Evolutionary conservation across 2,329 filamentous ascomycete genomes (phyloP).

Genomic region (Orbilia javanica): DNA sequence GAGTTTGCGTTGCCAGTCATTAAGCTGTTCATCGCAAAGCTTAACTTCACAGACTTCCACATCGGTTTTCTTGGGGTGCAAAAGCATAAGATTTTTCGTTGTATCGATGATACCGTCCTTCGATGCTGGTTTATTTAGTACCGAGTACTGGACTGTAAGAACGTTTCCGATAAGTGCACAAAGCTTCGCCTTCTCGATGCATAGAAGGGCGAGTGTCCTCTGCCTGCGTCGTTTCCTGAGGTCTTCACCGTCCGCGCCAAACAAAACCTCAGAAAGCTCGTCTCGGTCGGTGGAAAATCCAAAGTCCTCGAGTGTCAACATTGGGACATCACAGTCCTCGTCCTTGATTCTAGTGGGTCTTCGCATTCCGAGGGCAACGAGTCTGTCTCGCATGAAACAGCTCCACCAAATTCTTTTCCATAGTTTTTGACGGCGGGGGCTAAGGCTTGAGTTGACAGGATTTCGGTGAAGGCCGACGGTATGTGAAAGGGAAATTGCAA

Average conservation of each 20-base stretch:
- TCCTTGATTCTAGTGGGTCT: slow-evolving; percentile 92
- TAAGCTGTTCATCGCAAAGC: slow-evolving; percentile 81
- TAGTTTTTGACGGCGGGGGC: slow-evolving; percentile 78
- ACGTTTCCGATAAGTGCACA: slow-evolving; percentile 91
- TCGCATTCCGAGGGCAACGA: slow-evolving; percentile 93
- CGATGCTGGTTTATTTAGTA: slow-evolving; percentile 84
- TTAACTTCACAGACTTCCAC: slow-evolving; percentile 85
- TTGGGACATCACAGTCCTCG: slow-evolving; percentile 92
- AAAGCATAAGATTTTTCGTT: slow-evolving; percentile 81
- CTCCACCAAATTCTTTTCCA: slow-evolving; percentile 99
- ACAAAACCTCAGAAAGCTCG: slow-evolving; percentile 46
- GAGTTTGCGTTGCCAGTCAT: slow-evolving; percentile 80
- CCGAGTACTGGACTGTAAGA: slow-evolving; percentile 90
- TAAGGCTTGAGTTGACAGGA: slow-evolving; percentile 81
- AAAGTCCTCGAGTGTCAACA: slow-evolving; percentile 87
- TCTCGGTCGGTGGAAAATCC: slow-evolving; percentile 69
- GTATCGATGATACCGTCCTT: slow-evolving; percentile 77
- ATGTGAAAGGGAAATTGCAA: slow-evolving; percentile 90
- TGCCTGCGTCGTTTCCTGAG: slow-evolving; percentile 70
- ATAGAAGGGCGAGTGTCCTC: slow-evolving; percentile 84
- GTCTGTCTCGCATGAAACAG: slow-evolving; percentile 91
- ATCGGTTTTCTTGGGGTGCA: slow-evolving; percentile 87
- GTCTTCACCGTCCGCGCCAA: slow-evolving; percentile 58
- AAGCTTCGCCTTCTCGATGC: slow-evolving; percentile 89
- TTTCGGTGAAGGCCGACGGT: slow-evolving; percentile 94